Base-by-base conservation (phyloP, 768 basidiomycete species). In the Infundibulicybe gibba region DNA sequence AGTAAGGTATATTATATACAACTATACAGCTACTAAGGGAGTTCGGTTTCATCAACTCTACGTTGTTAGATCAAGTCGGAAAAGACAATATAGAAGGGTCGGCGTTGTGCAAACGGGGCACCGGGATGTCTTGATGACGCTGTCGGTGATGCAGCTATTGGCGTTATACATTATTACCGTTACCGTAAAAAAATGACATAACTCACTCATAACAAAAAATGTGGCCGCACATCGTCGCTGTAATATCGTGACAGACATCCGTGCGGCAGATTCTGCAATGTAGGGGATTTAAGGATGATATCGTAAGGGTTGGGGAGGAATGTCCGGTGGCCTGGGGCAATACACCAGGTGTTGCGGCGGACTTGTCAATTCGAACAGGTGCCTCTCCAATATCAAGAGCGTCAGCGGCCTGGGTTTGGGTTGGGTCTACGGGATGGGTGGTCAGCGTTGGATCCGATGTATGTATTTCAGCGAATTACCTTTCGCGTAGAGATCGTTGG, bases 171-270 rank as follows among this genome's bases (percentile, higher is more conserved):
- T 50, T 16, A 54, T 37, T 15, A 39, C 32, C 5, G 41, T 32
- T 32, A 14, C 16, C 14, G 33, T n/a, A 35, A n/a, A 17, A 6
- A 31, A 35, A 12, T 5, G 15, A 15, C 16, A n/a, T 15, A 41
- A 51, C 75, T 17, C 47, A 81, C 81, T 67, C 48, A 45, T 77
- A 70, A 53, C 82, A 84, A 51, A 84, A 84, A 14, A 84, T 54
- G 50, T 84, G 82, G 3, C 82, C 82, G 53, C 82, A 84, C 61
- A 79, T 75, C 3, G 77, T 81, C 16, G 74, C 80, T 2, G 77
- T 81, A 39, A 74, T 70, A 48, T 80, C 71, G 32, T 72, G 68
- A 44, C 77, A 79, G 1, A 72, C 69, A 44, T 81, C 71, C 19
- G 63, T 57, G 5, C 66, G 61, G 51, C 80, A 83, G 1, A 70